These are phyloP conservation scores for Wakefieldia striispora DNA, from an alignment of 768 basidiomycete species.

Conservation along the genomic window DNA sequence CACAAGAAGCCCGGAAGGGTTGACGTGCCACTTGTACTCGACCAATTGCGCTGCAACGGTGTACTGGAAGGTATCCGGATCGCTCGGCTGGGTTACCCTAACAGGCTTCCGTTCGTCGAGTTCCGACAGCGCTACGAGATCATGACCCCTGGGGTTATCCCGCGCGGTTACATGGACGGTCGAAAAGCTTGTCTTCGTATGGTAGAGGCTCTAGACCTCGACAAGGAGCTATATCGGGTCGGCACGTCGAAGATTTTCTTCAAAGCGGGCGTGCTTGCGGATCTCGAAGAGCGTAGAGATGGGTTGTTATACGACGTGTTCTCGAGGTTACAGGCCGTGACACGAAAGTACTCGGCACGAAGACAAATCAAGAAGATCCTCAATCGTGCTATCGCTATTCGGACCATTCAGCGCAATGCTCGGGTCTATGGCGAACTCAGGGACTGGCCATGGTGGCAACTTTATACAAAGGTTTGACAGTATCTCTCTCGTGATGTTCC, in stretches of 20 bases:
- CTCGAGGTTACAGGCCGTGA: conserved; percentile 81
- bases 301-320: conserved; percentile 86
- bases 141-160: conserved; percentile 89
- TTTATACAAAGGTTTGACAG: conserved; percentile 79
- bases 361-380: conserved; percentile 93
- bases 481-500: neutral
- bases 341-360: conserved; percentile 81
- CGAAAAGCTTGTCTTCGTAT: conserved; percentile 91
- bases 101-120: conserved; percentile 94
- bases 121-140: conserved; percentile 97
- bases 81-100: conserved; percentile 95
- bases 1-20: conserved; percentile 89
- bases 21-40: conserved; percentile 92
- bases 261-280: conserved; percentile 96
- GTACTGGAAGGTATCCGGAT: conserved; percentile 98
- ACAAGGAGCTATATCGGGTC: conserved; percentile 80
- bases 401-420: conserved; percentile 93
- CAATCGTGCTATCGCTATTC: conserved; percentile 86
- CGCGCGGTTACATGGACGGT: conserved; percentile 96
- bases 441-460: conserved; percentile 99
- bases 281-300: conserved; percentile 91
- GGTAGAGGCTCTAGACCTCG: conserved; percentile 85
- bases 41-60: conserved; percentile 97
- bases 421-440: conserved; percentile 84
- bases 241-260: conserved; percentile 99